Percentiles rank a stretch among this genome's conserved stretches.
Evolutionary conservation across 2,329 filamentous ascomycete species (phyloP).

Genomic region (Furcasterigmium furcatum): DNA sequence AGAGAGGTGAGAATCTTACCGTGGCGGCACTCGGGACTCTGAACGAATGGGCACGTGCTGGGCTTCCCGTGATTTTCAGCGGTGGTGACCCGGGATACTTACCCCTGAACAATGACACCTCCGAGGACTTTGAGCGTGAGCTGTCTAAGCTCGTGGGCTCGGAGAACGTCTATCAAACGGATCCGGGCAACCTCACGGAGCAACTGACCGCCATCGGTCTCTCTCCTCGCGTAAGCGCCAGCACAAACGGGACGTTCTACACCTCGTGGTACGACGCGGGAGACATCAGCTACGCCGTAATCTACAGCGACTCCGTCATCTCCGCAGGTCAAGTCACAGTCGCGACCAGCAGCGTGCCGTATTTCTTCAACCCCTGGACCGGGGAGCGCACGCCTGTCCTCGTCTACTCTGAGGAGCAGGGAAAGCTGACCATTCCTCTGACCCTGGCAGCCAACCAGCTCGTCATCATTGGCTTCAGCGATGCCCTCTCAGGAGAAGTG

Average conservation of each 20-base stretch:
- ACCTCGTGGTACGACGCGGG: conserved; percentile 1
- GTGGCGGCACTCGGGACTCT: conserved; percentile 26
- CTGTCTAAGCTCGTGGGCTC: neutral
- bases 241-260: neutral
- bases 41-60: conserved; percentile 26
- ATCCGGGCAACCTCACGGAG: neutral
- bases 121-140: neutral
- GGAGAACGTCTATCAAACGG: conserved; percentile 2
- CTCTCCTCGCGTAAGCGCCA: neutral
- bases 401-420: neutral
- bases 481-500: neutral
- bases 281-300: conserved; percentile 1
- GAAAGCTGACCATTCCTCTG: neutral
- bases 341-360: neutral
- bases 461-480: too few relatives aligned
- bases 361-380: conserved; percentile 7
- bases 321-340: conserved; percentile 1
- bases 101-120: neutral
- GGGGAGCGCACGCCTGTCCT: conserved; percentile 1
- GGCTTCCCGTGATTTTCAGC: conserved; percentile 41
- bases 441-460: conserved; percentile 5
- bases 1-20: conserved; percentile 30
- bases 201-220: neutral
- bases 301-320: neutral
- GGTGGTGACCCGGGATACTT: conserved; percentile 6